Conservation (phyloP, 352 stramenopile genomes). For the Pythium dissimile region DNA sequence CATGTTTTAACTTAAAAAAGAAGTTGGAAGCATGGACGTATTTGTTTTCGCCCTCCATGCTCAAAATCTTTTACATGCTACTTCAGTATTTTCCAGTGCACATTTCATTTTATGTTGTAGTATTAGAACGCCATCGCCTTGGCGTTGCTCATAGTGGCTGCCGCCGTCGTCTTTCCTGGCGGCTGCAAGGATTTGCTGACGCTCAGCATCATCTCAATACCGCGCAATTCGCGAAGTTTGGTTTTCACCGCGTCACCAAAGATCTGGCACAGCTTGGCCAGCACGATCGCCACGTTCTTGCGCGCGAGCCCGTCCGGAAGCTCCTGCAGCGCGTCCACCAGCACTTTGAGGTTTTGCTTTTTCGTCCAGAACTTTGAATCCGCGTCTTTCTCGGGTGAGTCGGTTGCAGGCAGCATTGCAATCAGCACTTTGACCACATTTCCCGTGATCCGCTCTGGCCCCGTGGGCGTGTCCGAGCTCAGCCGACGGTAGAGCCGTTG, state of each 20-base stretch:
- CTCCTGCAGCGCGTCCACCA: constrained; percentile 42
- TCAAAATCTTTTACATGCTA: neutral
- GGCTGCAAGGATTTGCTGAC: constrained; percentile 51
- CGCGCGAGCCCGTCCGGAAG: constrained; percentile 50
- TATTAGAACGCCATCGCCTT: constrained; percentile 16
- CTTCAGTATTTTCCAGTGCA: no score
- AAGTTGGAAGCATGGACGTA: neutral
- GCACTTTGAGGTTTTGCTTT: constrained; percentile 24
- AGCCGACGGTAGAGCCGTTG: constrained; percentile 21
- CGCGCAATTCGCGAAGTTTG: constrained; percentile 50
- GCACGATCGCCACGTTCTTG: constrained; percentile 77
- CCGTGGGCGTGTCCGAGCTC: neutral
- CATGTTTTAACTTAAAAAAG: neutral
- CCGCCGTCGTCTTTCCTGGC: neutral
- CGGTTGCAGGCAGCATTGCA: constrained; percentile 27
- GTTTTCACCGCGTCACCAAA: constrained; percentile 43
- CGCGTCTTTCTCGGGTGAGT: constrained; percentile 2
- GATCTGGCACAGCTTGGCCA: constrained; percentile 62
- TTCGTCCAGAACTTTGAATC: constrained; percentile 24
- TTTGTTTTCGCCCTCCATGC: neutral
- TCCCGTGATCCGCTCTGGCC: constrained; percentile 49
- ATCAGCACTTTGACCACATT: constrained; percentile 75
- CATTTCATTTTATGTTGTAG: no score
- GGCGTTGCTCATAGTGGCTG: neutral
- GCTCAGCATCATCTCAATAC: constrained; percentile 79